Conservation (phyloP, 2,329 filamentous ascomycete species). For the Fusarium veterinarium region DNA sequence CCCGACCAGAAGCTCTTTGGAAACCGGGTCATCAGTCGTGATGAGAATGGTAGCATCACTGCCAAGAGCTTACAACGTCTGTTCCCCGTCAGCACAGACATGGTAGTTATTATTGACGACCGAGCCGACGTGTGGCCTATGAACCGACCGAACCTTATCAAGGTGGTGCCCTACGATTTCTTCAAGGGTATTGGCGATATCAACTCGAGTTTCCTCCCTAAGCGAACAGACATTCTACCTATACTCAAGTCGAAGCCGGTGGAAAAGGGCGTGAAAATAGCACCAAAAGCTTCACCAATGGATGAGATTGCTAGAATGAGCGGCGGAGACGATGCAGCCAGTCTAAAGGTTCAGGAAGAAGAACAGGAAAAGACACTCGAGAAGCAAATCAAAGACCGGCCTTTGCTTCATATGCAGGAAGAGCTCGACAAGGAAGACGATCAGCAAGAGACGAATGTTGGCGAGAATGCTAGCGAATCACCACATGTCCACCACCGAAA, state of each 20-base stretch:
- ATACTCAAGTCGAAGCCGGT: constrained; percentile 39
- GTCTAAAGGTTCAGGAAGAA: constrained; percentile 79
- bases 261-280: constrained; percentile 24
- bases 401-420: constrained; percentile 91
- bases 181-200: constrained; percentile 99
- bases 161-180: constrained; percentile 95
- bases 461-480: constrained; percentile 44
- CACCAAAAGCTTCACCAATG: constrained; percentile 60
- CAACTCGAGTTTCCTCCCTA: constrained; percentile 96
- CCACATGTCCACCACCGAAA: constrained; percentile 64
- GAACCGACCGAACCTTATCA: constrained; percentile 92
- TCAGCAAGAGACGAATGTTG: constrained; percentile 42
- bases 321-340: constrained; percentile 72
- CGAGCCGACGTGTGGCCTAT: constrained; percentile 93
- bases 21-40: constrained; percentile 93
- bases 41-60: constrained; percentile 94
- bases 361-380: constrained; percentile 90
- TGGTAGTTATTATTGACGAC: constrained; percentile 99
- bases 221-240: constrained; percentile 68
- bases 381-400: constrained; percentile 88
- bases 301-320: constrained; percentile 83
- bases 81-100: constrained; percentile 97
- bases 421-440: constrained; percentile 83
- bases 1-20: constrained; percentile 90
- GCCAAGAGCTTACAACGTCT: constrained; percentile 90